A percentile compares a stretch with the other conserved stretches of the same genome.
These are phyloP conservation scores for Imleria badia DNA, from an alignment of 768 basidiomycete species.

Conservation along the genomic window DNA sequence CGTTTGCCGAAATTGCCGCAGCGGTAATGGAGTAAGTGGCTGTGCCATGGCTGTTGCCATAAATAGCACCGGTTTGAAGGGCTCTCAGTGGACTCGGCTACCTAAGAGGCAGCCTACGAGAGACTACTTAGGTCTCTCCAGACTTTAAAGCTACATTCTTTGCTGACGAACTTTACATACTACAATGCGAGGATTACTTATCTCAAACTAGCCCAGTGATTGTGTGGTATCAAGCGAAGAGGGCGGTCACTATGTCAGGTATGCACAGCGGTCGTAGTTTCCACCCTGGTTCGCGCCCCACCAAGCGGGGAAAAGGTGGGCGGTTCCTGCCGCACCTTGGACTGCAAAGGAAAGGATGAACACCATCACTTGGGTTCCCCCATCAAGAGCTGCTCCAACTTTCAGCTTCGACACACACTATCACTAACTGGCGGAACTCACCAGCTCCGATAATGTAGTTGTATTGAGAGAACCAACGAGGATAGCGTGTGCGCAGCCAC, in stretches of 20 bases:
- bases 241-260: conserved; percentile 11
- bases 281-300: conserved; percentile 58
- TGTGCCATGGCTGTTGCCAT: neutral
- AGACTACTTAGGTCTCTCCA: too few relatives aligned
- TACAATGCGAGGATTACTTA: neutral
- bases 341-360: conserved; percentile 52
- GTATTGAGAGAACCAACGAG: conserved; percentile 67
- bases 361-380: conserved; percentile 51
- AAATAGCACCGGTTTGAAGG: neutral
- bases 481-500: conserved; percentile 56
- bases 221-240: neutral
- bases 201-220: neutral
- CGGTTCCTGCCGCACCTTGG: conserved; percentile 48
- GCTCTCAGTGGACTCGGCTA: too few relatives aligned
- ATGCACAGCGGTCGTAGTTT: conserved; percentile 33
- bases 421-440: conserved; percentile 10
- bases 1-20: neutral
- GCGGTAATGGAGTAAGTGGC: conserved; percentile 2
- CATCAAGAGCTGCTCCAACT: conserved; percentile 32
- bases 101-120: too few relatives aligned
- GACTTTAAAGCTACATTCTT: too few relatives aligned
- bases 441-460: conserved; percentile 68
- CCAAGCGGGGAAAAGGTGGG: conserved; percentile 54
- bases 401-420: neutral
- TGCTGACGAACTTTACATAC: too few relatives aligned